Evolutionary conservation across 257 asterid genomes (phyloP).

Genomic region (Catharanthus roseus): DNA sequence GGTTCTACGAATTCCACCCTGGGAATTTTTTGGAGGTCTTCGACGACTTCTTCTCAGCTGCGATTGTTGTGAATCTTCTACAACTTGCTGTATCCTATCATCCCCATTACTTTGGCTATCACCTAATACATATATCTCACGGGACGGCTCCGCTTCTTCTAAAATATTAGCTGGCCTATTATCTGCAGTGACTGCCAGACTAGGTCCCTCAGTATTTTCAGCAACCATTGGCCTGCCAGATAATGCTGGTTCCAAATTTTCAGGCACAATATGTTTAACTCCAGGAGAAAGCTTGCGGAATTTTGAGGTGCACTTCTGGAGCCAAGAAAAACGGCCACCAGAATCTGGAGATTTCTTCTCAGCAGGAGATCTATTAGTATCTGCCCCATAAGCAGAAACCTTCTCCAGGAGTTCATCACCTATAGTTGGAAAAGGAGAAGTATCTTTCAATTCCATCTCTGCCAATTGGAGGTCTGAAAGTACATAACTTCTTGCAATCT

Average conservation of each 20-base stretch:
- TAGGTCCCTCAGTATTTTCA: conserved; percentile 30
- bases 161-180: conserved; percentile 8
- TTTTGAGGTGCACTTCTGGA: conserved; percentile 64
- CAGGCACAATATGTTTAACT: conserved; percentile 31
- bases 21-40: conserved; percentile 37
- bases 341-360: conserved; percentile 43
- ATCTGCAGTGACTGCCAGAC: conserved; percentile 12
- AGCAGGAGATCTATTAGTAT: conserved; percentile 32
- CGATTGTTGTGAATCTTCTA: conserved; percentile 46
- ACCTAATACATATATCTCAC: conserved; percentile 9
- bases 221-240: conserved; percentile 25
- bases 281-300: conserved; percentile 50
- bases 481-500: conserved; percentile 37
- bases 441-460: conserved; percentile 35
- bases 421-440: conserved; percentile 35
- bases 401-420: conserved; percentile 58
- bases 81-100: conserved; percentile 27
- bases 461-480: conserved; percentile 43
- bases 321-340: conserved; percentile 61
- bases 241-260: conserved; percentile 44
- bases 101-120: conserved; percentile 19
- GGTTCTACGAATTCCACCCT: conserved; percentile 39
- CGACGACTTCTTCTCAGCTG: conserved; percentile 31
- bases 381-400: conserved; percentile 44
- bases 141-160: conserved; percentile 17